Evolutionary conservation across 192 early-diverging fungal genomes (phyloP), one percentile per base, ranked within the genome.

Genomic region (Coemansia javaensis): DNA sequence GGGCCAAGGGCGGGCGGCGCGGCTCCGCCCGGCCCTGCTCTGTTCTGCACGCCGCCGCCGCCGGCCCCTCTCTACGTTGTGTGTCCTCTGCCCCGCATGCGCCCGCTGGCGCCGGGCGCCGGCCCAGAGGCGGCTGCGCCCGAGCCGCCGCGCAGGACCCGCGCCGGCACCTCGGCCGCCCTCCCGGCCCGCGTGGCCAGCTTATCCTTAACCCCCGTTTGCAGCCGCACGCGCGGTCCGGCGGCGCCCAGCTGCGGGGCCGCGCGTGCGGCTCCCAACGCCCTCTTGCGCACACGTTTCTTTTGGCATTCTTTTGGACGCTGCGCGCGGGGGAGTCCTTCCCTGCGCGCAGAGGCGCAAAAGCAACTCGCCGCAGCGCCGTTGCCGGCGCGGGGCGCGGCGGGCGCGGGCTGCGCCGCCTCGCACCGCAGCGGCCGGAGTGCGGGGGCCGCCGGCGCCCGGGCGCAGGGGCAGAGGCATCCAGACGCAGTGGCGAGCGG

Each of bases 281-380:
- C 12, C 13, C 28, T 21, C 15, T 22, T 17, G 22, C 31, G 40
- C 30, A 34, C 49, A 46, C 42, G 48, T 64, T 64, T 64, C 62
- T 64, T 64, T 44, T 64, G 62, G 49, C 62, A 50, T 64, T 64
- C 62, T 64, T 64, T 64, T 48, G 55, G 40, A 44, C 50, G 31
- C 48, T 40, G 48, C 11, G 16, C 42, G 24, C 39, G 12, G 2
- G 22, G 20, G 14, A 1, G 25, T 40, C 3, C 9, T 14, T 13
- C 11, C 4, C 12, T 14, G 20, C 20, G n/a, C 21, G 39, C 48
- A 50, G 36, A 33, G 39, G 49, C 49, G 39, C 39, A 48, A 63
- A 63, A 63, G 60, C 36, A 63, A 63, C 51, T 11, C 20, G 37
- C 53, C 60, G 23, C 25, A n/a, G 57, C 44, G 47, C 42, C 28